These are phyloP conservation scores for Neopestalotiopsis rosae DNA, from an alignment of 2,329 filamentous ascomycete genomes.

Conservation along the genomic window DNA sequence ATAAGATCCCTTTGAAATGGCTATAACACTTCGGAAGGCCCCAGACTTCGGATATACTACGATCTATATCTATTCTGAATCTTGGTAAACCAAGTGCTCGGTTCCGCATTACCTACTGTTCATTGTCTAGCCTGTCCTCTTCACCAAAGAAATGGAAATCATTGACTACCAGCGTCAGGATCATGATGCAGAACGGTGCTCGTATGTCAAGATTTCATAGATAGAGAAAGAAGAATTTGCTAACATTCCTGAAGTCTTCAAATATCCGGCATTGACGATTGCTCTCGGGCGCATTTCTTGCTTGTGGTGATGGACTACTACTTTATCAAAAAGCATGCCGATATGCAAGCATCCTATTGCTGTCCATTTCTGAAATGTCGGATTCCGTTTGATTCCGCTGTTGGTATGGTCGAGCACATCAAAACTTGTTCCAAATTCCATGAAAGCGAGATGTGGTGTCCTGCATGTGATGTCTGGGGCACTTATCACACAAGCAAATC, in stretches of 20 bases:
- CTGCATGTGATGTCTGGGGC: background rate
- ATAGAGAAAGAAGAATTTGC: no score
- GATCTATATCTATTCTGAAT: background rate
- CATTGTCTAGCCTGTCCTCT: background rate
- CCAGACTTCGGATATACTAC: background rate
- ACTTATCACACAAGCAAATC: background rate
- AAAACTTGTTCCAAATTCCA: background rate
- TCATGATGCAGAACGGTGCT: background rate
- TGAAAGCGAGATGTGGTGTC: conserved; percentile 7
- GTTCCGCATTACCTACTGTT: background rate
- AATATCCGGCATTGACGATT: background rate
- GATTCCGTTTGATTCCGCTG: background rate
- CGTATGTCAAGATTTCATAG: background rate
- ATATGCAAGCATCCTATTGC: background rate
- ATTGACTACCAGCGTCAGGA: background rate
- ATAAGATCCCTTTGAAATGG: background rate
- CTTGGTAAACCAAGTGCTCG: background rate
- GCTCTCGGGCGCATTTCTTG: background rate
- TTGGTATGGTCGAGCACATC: background rate
- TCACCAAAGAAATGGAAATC: background rate
- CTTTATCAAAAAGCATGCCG: background rate
- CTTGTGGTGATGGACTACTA: conserved; percentile 6
- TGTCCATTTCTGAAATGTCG: conserved; percentile 5
- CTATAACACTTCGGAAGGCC: background rate
- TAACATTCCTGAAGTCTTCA: background rate